Percentiles rank a stretch among this genome's conserved stretches.
phyloP scores from a whole-genome alignment of 257 asterid genomes.

The Marsdenia floribunda region DNA sequence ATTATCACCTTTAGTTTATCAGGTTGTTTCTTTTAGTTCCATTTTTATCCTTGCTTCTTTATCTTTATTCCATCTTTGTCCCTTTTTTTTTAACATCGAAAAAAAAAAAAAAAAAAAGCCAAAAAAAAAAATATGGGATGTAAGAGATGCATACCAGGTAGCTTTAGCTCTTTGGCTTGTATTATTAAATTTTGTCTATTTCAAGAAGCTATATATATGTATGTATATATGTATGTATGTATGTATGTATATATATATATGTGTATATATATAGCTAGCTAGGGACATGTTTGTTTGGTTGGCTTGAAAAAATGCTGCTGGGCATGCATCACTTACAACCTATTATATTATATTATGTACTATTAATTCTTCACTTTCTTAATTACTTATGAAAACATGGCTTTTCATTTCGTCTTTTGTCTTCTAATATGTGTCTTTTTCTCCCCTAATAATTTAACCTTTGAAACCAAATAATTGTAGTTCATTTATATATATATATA shows the following conservation, averaged over 20 bases:
- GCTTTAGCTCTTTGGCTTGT: conserved; percentile 13
- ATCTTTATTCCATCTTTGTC: background rate
- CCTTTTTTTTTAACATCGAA: background rate
- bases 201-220: no score
- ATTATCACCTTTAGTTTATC: conserved; percentile 17
- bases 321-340: conserved; percentile 43
- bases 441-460: background rate
- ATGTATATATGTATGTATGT: no score
- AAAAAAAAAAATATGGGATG: no score
- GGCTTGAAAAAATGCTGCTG: conserved; percentile 17
- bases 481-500: no score
- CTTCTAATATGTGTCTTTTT: conserved; percentile 3
- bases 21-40: conserved; percentile 2
- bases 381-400: conserved; percentile 1
- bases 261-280: background rate
- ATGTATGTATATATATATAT: no score
- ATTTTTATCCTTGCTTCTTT: conserved; percentile 5
- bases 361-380: conserved; percentile 2
- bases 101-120: no score
- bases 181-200: no score
- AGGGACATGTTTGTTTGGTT: background rate
- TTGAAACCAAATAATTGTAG: background rate
- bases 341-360: background rate
- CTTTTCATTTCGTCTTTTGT: conserved; percentile 9
- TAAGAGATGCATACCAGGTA: conserved; percentile 53